phyloP scores from a whole-genome alignment of 768 basidiomycete genomes.

The button mushroom (Agaricus bisporus) region DNA sequence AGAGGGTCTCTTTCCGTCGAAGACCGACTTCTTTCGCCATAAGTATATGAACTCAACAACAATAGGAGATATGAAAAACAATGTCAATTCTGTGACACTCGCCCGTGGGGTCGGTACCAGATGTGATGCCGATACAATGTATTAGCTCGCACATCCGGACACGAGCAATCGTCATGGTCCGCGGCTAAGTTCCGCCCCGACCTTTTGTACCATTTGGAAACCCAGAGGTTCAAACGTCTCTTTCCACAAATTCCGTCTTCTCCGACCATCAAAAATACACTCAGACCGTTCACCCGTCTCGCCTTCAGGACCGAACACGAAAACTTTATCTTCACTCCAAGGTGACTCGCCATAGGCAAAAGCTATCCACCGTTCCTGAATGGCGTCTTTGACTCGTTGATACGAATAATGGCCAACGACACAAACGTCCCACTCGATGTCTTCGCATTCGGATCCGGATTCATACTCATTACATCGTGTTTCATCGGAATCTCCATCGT shows the following conservation, averaged over 20 bases:
- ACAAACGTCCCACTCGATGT: conserved; percentile 44
- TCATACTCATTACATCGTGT: background rate
- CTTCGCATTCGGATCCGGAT: conserved; percentile 3
- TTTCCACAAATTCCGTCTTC: conserved; percentile 56
- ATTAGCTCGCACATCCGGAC: too few species aligned
- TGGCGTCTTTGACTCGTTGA: conserved; percentile 57
- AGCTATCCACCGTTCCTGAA: conserved; percentile 70
- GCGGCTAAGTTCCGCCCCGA: conserved; percentile 68
- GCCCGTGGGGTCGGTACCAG: too few species aligned
- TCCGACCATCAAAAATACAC: conserved; percentile 59
- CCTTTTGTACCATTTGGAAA: conserved; percentile 59
- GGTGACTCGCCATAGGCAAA: conserved; percentile 72
- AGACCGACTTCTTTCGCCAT: too few species aligned
- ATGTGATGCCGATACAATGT: too few species aligned
- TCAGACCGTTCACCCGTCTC: conserved; percentile 69
- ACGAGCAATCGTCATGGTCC: conserved; percentile 35
- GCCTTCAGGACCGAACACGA: conserved; percentile 78
- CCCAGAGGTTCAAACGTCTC: conserved; percentile 66
- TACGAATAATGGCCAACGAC: conserved; percentile 66
- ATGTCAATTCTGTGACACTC: too few species aligned
- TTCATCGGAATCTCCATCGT: conserved; percentile 13
- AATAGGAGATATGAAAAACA: too few species aligned
- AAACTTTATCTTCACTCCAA: conserved; percentile 65
- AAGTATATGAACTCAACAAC: too few species aligned
- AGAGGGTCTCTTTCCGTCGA: too few species aligned